Percentiles rank a stretch among this genome's conserved stretches.
Evolutionary conservation across 2,329 filamentous ascomycete species (phyloP).

Genomic region (Aspergillus puulaauensis): DNA sequence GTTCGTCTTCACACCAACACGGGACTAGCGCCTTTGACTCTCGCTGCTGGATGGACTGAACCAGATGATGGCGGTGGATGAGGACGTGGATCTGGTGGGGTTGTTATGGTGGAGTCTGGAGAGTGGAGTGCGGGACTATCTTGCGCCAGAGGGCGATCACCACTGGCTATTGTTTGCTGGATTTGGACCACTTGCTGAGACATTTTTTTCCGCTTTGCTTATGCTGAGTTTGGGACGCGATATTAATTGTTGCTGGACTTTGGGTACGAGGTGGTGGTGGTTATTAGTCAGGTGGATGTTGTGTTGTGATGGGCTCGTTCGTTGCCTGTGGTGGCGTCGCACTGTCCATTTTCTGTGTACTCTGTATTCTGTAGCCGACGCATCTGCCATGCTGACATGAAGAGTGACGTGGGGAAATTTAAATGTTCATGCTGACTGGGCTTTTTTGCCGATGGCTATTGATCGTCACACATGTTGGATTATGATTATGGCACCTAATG

Average conservation of each 20-base stretch:
- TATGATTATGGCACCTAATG: neutral
- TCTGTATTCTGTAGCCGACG: no score
- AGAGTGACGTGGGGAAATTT: neutral
- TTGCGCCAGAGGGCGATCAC: neutral
- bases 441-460: neutral
- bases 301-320: no score
- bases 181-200: neutral
- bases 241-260: neutral
- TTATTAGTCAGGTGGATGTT: no score
- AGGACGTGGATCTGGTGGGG: neutral
- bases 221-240: neutral
- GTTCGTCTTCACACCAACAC: no score
- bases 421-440: neutral
- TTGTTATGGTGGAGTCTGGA: neutral
- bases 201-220: neutral
- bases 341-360: no score
- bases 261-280: neutral
- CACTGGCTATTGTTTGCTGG: neutral
- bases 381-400: neutral
- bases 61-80: neutral
- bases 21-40: no score
- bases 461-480: neutral
- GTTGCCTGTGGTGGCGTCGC: no score
- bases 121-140: neutral
- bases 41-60: no score